Conservation (phyloP, 129 eudicot genomes). For the carrot (Daucus carota) region DNA sequence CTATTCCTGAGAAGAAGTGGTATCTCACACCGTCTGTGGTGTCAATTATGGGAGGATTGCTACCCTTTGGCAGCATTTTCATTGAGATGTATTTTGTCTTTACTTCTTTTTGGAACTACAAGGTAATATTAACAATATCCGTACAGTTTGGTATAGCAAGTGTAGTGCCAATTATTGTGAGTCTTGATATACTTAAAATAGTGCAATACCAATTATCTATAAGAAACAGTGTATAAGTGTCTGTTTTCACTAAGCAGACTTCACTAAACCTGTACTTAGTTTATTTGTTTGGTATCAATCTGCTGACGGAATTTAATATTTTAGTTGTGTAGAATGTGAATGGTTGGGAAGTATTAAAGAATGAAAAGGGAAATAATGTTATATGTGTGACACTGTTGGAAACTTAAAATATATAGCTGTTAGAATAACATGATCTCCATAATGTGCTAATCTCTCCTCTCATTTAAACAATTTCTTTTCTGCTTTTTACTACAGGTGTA, state of each 20-base stretch:
- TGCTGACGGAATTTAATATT: not conserved
- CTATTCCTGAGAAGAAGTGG: slow-evolving; percentile 5
- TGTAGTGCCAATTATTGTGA: not conserved
- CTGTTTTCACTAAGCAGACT: not conserved
- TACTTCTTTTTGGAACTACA: slow-evolving; percentile 7
- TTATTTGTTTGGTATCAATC: not conserved
- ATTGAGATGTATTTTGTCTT: slow-evolving; percentile 5
- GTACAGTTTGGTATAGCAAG: not conserved
- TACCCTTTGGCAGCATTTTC: slow-evolving; percentile 9
- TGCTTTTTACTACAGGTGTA: not conserved
- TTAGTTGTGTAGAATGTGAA: not conserved
- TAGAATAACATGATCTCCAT: not conserved
- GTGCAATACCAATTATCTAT: not conserved
- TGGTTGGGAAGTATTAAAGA: not conserved
- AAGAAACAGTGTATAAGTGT: not conserved
- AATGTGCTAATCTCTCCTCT: not conserved
- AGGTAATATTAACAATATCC: not conserved
- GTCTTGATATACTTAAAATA: not conserved
- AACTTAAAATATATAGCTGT: not conserved
- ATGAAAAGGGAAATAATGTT: not conserved
- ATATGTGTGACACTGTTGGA: not conserved
- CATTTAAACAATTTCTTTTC: not conserved
- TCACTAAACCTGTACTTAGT: not conserved
- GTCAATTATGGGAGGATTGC: slow-evolving; percentile 8
- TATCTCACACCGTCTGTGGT: not conserved